phyloP scores from a whole-genome alignment of 768 basidiomycete genomes.

The Astraeus odoratus region DNA sequence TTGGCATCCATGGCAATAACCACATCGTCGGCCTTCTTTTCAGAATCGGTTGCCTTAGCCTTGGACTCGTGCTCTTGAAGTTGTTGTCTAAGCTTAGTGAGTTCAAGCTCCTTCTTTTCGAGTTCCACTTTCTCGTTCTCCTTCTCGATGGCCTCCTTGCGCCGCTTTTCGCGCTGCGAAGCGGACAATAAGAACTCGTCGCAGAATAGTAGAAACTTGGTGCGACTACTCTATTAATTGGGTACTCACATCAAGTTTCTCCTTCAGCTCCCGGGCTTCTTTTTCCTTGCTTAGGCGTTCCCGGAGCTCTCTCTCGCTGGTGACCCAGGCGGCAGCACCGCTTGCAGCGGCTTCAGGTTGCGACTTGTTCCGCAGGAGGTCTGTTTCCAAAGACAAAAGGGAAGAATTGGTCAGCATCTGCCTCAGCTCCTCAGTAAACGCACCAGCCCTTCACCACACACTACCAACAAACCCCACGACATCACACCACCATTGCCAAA shows the following conservation, averaged over 20 bases:
- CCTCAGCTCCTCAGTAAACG: slow-evolving; percentile 14
- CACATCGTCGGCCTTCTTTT: slow-evolving; percentile 39
- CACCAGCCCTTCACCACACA: slow-evolving; percentile 8
- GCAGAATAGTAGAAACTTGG: slow-evolving; percentile 13
- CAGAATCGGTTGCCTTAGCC: slow-evolving; percentile 33
- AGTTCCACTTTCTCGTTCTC: slow-evolving; percentile 55
- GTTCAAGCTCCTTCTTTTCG: slow-evolving; percentile 58
- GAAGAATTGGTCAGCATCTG: slow-evolving; percentile 20
- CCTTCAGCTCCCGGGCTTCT: slow-evolving; percentile 61
- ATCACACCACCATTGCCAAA: slow-evolving; percentile 2
- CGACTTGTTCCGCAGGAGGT: slow-evolving; percentile 79
- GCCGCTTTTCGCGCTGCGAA: slow-evolving; percentile 36
- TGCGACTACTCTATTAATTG: slow-evolving; percentile 6
- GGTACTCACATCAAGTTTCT: slow-evolving; percentile 56
- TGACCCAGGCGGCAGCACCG: slow-evolving; percentile 65
- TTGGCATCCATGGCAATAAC: slow-evolving; percentile 4
- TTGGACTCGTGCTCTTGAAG: slow-evolving; percentile 49
- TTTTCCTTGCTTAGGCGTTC: slow-evolving; percentile 70
- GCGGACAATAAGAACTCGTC: slow-evolving; percentile 3
- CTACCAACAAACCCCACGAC: slow-evolving; percentile 14
- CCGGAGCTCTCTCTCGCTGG: slow-evolving; percentile 65
- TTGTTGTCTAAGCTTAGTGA: slow-evolving; percentile 45
- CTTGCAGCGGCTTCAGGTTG: slow-evolving; percentile 70
- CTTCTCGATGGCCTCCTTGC: slow-evolving; percentile 38
- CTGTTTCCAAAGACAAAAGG: slow-evolving; percentile 34